Evolutionary conservation across 441 rosid species (phyloP), one percentile per base, ranked within the genome.

Genomic region (Jatropha multifida): DNA sequence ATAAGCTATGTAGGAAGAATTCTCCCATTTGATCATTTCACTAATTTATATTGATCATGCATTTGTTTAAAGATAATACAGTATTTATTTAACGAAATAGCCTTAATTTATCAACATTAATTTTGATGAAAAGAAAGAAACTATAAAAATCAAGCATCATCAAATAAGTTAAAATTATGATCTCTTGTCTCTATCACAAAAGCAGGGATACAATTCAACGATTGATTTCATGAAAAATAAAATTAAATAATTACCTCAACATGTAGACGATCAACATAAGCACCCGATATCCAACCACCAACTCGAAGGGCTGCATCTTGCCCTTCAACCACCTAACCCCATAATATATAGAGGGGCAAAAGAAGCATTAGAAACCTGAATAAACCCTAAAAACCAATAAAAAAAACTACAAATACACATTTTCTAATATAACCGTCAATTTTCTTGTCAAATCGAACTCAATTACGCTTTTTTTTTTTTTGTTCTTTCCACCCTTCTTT

Each of bases 311-410:
- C 99, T 6, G 99, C 90, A 48, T 89, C 93, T 77, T 86, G 80
- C 56, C 98, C 99, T 87, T 95, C 99, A 77, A 93, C 99, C 69
- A 95, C 99, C 99, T 95, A 67, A 48, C 52, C 52, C 66, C 71
- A 74, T 3, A 60, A 68, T 13, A 27, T 17, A 78, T 51, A 37
- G 63, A 76, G 48, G 68, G 46, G 9, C 7, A 75, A 27, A 42
- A 26, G 13, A 2, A 58, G 73, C 69, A 65, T 68, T 62, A 23
- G 48, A 48, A 38, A 66, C 27, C 40, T 40, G 38, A 20, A 63
- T 32, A 49, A 68, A 73, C 71, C 73, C 59, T 12, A 75, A 27
- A 78, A 41, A 71, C 55, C 68, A 18, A 38, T 18, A 27, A 13
- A 38, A 41, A 63, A 69, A 54, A 20, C 20, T 54, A 17, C 20